These are phyloP conservation scores for Fusarium sp. DNA, from an alignment of 2,329 filamentous ascomycete genomes.

Conservation along the genomic window DNA sequence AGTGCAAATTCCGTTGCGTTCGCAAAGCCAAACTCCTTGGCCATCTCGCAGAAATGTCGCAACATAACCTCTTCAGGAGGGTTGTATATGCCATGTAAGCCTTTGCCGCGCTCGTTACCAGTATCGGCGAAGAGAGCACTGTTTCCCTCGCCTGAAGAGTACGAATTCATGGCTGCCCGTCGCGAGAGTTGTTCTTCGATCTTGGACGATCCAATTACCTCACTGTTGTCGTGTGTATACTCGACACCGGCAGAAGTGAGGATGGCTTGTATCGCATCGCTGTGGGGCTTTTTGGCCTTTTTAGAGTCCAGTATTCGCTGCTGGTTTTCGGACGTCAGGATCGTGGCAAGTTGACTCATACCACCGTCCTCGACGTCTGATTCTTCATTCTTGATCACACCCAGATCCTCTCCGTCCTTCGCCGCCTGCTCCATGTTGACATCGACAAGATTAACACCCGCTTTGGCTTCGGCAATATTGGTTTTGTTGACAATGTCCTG, in stretches of 20 bases:
- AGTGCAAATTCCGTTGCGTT: constrained; percentile 87
- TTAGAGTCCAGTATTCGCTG: constrained; percentile 50
- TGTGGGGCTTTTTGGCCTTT: constrained; percentile 59
- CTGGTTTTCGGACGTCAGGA: constrained; percentile 62
- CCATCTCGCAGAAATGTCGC: constrained; percentile 93
- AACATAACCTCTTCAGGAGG: constrained; percentile 79
- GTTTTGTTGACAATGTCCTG: constrained; percentile 99
- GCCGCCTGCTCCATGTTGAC: constrained; percentile 75
- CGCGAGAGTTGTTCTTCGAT: constrained; percentile 88
- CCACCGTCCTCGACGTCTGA: constrained; percentile 72
- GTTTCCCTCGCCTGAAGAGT: constrained; percentile 59
- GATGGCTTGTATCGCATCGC: constrained; percentile 88
- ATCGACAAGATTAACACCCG: constrained; percentile 82
- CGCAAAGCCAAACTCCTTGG: constrained; percentile 79
- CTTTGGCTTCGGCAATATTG: constrained; percentile 92
- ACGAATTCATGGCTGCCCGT: constrained; percentile 73
- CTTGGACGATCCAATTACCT: constrained; percentile 92
- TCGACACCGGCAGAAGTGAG: constrained; percentile 88
- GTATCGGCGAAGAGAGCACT: constrained; percentile 70
- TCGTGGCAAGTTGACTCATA: constrained; percentile 76
- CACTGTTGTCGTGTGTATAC: constrained; percentile 96
- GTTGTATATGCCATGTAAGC: constrained; percentile 65
- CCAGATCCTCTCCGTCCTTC: constrained; percentile 63
- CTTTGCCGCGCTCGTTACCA: constrained; percentile 51
- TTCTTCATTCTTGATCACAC: constrained; percentile 59